These are phyloP conservation scores for Coemansia sp. DNA, from an alignment of 371 early-diverging fungal genomes.

Conservation along the genomic window DNA sequence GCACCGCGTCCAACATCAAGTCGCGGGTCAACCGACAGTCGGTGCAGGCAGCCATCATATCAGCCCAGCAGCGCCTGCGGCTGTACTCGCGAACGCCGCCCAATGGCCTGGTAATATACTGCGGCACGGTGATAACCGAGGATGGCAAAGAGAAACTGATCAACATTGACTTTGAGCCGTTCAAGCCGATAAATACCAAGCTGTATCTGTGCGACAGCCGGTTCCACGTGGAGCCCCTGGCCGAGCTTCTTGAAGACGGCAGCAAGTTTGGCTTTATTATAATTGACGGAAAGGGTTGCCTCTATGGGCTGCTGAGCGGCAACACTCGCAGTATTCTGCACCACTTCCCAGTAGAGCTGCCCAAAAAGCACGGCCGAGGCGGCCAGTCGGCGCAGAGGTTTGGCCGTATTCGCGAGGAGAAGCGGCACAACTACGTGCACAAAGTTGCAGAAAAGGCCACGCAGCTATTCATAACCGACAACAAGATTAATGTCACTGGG, in stretches of 20 bases:
- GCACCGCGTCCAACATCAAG: constrained; percentile 99
- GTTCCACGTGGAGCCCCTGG: constrained; percentile 96
- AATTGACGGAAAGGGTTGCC: constrained; percentile 98
- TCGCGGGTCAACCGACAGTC: constrained; percentile 97
- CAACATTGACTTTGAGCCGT: constrained; percentile 97
- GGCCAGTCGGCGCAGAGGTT: constrained; percentile 99
- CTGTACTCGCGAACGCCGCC: constrained; percentile 63
- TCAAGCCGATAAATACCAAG: constrained; percentile 98
- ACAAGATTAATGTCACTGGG: constrained; percentile 89
- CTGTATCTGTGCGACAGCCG: constrained; percentile 99
- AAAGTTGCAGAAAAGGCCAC: constrained; percentile 97
- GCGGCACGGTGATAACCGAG: constrained; percentile 96
- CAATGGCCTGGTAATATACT: constrained; percentile 63
- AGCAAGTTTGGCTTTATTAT: constrained; percentile 98
- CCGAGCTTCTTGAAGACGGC: constrained; percentile 92
- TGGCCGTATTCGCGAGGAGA: constrained; percentile 96
- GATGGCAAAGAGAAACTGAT: constrained; percentile 99
- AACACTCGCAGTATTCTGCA: constrained; percentile 96
- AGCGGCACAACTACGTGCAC: constrained; percentile 97
- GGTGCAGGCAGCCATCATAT: constrained; percentile 96
- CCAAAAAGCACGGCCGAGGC: constrained; percentile 99
- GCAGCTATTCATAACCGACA: constrained; percentile 85
- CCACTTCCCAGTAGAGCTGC: constrained; percentile 93
- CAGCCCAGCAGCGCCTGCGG: constrained; percentile 97
- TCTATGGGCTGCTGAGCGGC: constrained; percentile 96